These are phyloP conservation scores for Globisporangium viniferum DNA, from an alignment of 352 stramenopile genomes.

Conservation along the genomic window DNA sequence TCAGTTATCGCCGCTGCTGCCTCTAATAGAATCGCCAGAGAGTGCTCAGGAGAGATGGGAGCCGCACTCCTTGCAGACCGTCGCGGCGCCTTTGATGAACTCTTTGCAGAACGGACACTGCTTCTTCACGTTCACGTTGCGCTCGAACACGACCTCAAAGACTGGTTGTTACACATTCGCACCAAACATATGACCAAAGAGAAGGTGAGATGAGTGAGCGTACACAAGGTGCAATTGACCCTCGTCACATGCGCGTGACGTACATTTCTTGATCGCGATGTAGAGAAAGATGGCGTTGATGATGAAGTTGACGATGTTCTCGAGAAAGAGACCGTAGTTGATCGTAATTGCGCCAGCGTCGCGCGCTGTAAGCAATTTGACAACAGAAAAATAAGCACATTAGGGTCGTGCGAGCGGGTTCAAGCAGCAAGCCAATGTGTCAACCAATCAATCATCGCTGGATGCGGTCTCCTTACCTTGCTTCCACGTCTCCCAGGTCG, in stretches of 20 bases:
- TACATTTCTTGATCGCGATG: conserved; percentile 69
- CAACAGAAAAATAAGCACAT: neutral
- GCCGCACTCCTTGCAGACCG: conserved; percentile 37
- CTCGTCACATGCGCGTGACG: neutral
- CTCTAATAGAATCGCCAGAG: neutral
- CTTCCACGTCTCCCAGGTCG: conserved; percentile 62
- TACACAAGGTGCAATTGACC: neutral
- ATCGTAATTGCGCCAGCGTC: conserved; percentile 58
- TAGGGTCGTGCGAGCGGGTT: neutral
- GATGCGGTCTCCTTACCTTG: conserved; percentile 29
- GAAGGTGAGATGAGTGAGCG: neutral
- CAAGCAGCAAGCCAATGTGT: neutral
- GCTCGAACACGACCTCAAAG: conserved; percentile 59
- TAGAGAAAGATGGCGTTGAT: conserved; percentile 74
- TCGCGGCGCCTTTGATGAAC: conserved; percentile 56
- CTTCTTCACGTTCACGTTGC: conserved; percentile 59
- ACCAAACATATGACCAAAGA: neutral
- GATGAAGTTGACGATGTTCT: conserved; percentile 75
- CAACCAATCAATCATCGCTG: neutral
- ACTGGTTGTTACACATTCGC: conserved; percentile 19
- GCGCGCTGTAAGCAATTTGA: conserved; percentile 28
- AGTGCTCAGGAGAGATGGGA: conserved; percentile 9
- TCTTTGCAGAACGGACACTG: conserved; percentile 69
- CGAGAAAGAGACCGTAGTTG: conserved; percentile 64
- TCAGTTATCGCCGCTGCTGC: too few relatives aligned